These are phyloP conservation scores for Carex kokanica DNA, from an alignment of 176 grass and related monocot genomes.

Conservation along the genomic window DNA sequence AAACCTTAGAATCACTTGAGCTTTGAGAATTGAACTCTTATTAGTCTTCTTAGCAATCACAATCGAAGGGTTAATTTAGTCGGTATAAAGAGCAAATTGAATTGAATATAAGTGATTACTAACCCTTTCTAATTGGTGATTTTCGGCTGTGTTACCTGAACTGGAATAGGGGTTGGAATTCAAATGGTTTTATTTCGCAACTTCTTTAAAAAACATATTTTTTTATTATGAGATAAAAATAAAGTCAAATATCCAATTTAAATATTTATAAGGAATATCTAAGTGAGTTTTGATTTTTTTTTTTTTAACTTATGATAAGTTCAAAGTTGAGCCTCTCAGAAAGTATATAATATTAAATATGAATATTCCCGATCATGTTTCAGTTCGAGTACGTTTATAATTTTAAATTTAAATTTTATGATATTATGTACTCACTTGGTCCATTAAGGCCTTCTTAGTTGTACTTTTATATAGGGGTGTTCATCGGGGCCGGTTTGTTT, in stretches of 20 bases:
- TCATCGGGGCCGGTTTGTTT: too few relatives aligned
- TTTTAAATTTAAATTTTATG: not conserved
- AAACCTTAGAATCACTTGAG: not conserved
- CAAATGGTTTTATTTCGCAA: not conserved
- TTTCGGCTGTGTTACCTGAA: not conserved
- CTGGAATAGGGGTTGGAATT: not conserved
- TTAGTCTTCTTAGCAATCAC: not conserved
- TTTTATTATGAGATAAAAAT: not conserved
- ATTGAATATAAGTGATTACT: not conserved
- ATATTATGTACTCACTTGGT: not conserved
- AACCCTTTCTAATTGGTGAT: not conserved
- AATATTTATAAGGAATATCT: too few relatives aligned
- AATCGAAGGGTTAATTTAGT: not conserved
- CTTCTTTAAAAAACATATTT: not conserved
- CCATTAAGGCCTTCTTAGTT: not conserved
- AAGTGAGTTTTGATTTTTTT: not conserved
- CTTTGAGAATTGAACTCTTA: not conserved
- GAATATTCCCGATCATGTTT: not conserved
- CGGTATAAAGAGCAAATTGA: not conserved
- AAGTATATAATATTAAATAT: not conserved
- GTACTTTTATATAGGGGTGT: too few relatives aligned
- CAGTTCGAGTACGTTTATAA: too few relatives aligned
- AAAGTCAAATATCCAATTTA: too few relatives aligned
- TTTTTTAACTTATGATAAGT: not conserved
- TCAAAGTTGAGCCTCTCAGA: not conserved